Percentiles rank a stretch among this genome's conserved stretches.
phyloP scores from a whole-genome alignment of 768 basidiomycete species.

The Tulasnella sp. region DNA sequence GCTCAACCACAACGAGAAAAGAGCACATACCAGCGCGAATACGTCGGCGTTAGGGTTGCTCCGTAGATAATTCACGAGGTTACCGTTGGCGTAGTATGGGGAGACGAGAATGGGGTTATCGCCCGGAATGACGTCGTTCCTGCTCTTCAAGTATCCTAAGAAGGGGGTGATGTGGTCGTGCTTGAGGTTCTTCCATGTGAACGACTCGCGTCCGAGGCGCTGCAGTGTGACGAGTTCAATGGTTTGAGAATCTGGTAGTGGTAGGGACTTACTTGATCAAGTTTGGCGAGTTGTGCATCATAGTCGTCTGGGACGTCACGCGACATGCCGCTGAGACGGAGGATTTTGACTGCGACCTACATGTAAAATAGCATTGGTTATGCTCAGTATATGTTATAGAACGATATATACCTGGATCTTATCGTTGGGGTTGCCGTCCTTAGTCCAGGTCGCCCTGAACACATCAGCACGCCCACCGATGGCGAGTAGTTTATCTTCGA shows the following conservation, averaged over 20 bases:
- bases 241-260: not conserved
- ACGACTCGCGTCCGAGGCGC: slow-evolving; percentile 4
- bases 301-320: not conserved
- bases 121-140: not conserved
- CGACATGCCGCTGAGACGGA: not conserved
- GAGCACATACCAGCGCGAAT: not conserved
- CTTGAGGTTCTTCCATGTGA: not conserved
- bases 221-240: not conserved
- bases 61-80: not conserved
- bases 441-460: too few species aligned
- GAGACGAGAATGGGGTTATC: not conserved
- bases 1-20: not conserved
- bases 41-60: not conserved
- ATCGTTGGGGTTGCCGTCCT: too few species aligned
- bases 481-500: too few species aligned
- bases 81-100: not conserved
- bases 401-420: too few species aligned
- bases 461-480: too few species aligned
- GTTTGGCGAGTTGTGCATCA: not conserved
- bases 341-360: not conserved
- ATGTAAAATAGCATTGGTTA: too few species aligned
- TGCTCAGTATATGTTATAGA: too few species aligned
- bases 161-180: not conserved
- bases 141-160: not conserved
- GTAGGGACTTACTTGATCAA: not conserved